phyloP scores from a whole-genome alignment of 1,139 yeast genomes.

The Pichia sp. region DNA sequence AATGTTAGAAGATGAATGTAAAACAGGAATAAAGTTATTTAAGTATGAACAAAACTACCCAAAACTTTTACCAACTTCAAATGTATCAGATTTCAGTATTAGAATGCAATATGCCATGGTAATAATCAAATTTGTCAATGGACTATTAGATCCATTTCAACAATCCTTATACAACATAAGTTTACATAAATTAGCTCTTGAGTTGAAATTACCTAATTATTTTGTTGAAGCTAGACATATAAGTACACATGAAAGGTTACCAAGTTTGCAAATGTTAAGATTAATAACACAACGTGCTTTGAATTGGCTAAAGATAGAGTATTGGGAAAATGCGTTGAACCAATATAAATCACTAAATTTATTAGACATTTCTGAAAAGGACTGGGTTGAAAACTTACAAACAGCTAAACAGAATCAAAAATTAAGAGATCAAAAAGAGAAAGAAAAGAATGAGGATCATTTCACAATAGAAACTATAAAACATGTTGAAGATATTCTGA shows the following conservation, averaged over 20 bases:
- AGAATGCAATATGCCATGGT: slow-evolving; percentile 68
- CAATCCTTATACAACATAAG: slow-evolving; percentile 76
- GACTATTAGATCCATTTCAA: slow-evolving; percentile 82
- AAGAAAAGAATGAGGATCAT: slow-evolving; percentile 24
- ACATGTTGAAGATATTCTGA: slow-evolving; percentile 24
- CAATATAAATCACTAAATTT: slow-evolving; percentile 8
- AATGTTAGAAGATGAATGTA: slow-evolving; percentile 38
- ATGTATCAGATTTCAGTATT: slow-evolving; percentile 21
- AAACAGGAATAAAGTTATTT: slow-evolving; percentile 20
- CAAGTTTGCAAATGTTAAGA: slow-evolving; percentile 62
- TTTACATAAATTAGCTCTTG: slow-evolving; percentile 64
- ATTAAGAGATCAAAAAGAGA: slow-evolving; percentile 28
- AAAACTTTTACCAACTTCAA: slow-evolving; percentile 1
- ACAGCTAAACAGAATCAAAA: slow-evolving; percentile 18
- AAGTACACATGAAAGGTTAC: slow-evolving; percentile 86
- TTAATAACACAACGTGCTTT: slow-evolving; percentile 55
- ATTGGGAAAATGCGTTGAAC: slow-evolving; percentile 53
- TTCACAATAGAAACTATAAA: slow-evolving; percentile 1
- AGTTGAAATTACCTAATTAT: slow-evolving; percentile 63
- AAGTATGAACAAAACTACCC: slow-evolving; percentile 6
- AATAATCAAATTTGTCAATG: slow-evolving; percentile 82
- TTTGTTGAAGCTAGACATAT: slow-evolving; percentile 89
- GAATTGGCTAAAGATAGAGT: slow-evolving; percentile 67
- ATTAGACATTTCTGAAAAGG: not conserved
- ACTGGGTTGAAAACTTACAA: slow-evolving; percentile 23